phyloP scores from a whole-genome alignment of 1,284 basidiomycete genomes.

The Rhodotorula sp. region DNA sequence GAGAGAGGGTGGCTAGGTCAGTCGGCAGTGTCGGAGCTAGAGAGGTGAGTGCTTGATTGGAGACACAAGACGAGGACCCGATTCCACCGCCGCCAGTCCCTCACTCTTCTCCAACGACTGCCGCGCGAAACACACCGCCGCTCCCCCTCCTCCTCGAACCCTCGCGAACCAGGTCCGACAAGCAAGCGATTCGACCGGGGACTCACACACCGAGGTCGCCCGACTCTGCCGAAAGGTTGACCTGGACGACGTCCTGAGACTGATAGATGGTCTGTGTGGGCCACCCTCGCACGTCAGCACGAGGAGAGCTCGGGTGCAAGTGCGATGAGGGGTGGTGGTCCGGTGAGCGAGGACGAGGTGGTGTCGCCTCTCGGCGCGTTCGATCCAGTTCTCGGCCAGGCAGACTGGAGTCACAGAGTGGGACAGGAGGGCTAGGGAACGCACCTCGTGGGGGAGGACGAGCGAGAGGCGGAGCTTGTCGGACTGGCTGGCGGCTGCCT shows the following conservation, averaged over 20 bases:
- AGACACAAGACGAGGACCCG: too few species aligned
- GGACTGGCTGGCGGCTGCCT: constrained; percentile 57
- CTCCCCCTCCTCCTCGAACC: not conserved
- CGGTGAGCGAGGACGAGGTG: not conserved
- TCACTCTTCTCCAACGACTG: too few species aligned
- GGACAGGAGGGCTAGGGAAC: constrained; percentile 40
- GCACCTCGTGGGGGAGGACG: constrained; percentile 87
- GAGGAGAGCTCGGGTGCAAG: not conserved
- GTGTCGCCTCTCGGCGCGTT: not conserved
- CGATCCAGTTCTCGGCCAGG: not conserved
- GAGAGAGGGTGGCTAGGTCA: not conserved
- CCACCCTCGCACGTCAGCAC: too few species aligned
- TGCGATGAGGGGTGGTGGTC: not conserved
- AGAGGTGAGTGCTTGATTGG: not conserved
- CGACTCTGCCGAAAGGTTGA: constrained; percentile 87
- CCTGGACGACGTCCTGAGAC: constrained; percentile 84
- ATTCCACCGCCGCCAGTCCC: not conserved
- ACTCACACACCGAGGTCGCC: constrained; percentile 88
- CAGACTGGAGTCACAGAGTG: not conserved
- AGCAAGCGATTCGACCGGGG: not conserved
- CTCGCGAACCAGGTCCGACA: too few species aligned
- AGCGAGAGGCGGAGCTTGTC: constrained; percentile 87
- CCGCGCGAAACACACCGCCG: too few species aligned
- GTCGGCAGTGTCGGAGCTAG: not conserved
- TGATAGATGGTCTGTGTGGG: constrained; percentile 72